Base-by-base conservation (phyloP, 75 land plant species). In the Sequoiadendron giganteum region DNA sequence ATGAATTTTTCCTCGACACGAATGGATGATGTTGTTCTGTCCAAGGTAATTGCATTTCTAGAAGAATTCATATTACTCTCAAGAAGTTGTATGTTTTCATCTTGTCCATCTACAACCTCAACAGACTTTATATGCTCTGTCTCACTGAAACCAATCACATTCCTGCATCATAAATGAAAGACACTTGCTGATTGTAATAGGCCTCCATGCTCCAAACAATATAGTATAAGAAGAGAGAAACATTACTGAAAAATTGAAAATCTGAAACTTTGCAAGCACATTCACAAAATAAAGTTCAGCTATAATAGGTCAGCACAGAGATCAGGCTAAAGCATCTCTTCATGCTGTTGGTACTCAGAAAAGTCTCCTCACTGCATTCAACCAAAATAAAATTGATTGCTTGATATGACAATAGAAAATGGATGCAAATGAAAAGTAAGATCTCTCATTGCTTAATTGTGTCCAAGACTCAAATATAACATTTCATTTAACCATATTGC, bases 121-220 rank as follows among this genome's bases (percentile, higher is more conserved):
- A 79, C 82, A 79, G 82, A 79, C 10, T 42, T 79, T 42, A 21
- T 65, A 65, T 25, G 70, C 8, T 25, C 70, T 7, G 28, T 40
- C 82, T 40, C 43, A 42, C 82, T 42, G 45, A 79, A 79, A 39
- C 21, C 82, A 79, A 79, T 79, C 45, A 34, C 82, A 79, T 79
- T 9, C 82, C 82, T 79, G 47, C 45, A 40, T 79, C 25, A 79
- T 79, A 79, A 40, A 79, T 79, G 82, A 79, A 79, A 40, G 0
- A 1, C 9, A 34, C 15, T 40, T 40, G 40, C 25, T 10, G 19
- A 79, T 42, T 79, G 43, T 36, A 79, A 40, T 42, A 79, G 28
- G 43, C 28, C 21, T 79, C 28, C 45, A 78, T 18, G 40, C 39
- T 79, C 82, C 28, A 79, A 79, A 79, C 18, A 79, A 79, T 6